phyloP scores from a whole-genome alignment of 768 basidiomycete genomes.

The Termitomyces sp. region DNA sequence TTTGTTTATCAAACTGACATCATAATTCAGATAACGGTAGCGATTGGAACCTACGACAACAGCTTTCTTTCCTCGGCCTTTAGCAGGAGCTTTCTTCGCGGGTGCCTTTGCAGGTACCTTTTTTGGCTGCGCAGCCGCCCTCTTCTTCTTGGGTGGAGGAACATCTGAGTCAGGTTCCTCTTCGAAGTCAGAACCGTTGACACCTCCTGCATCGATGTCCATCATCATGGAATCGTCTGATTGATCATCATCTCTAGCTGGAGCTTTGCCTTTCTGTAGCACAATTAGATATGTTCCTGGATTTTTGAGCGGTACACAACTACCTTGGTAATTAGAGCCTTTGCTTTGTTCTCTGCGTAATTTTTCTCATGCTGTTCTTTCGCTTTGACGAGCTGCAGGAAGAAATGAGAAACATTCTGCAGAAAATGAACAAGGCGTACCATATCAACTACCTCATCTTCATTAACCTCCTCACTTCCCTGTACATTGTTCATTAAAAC shows the following conservation, averaged over 20 bases:
- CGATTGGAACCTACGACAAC: slow-evolving; percentile 22
- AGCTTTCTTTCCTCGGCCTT: slow-evolving; percentile 50
- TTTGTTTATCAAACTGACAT: background rate
- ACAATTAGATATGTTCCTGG: background rate
- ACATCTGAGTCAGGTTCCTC: slow-evolving; percentile 44
- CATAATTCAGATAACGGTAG: background rate
- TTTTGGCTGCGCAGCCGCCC: slow-evolving; percentile 29
- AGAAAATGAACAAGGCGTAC: slow-evolving; percentile 29
- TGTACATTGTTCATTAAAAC: slow-evolving; percentile 63
- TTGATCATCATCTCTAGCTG: slow-evolving; percentile 39
- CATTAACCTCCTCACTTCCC: slow-evolving; percentile 60
- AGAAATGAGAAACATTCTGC: background rate
- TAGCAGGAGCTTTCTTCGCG: slow-evolving; percentile 40
- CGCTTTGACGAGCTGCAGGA: slow-evolving; percentile 56
- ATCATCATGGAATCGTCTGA: slow-evolving; percentile 79
- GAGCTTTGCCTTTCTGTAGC: slow-evolving; percentile 43
- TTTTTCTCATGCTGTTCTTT: slow-evolving; percentile 65
- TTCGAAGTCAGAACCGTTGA: slow-evolving; percentile 45
- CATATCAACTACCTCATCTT: slow-evolving; percentile 69
- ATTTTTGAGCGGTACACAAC: background rate
- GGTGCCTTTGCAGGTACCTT: slow-evolving; percentile 32
- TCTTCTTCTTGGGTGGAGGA: slow-evolving; percentile 42
- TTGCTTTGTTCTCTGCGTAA: slow-evolving; percentile 44
- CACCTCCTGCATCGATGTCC: slow-evolving; percentile 51
- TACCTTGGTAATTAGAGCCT: slow-evolving; percentile 41